Evolutionary conservation across 345 rosid species (phyloP), one percentile per base, ranked within the genome.

Genomic region (Heritiera fomes): DNA sequence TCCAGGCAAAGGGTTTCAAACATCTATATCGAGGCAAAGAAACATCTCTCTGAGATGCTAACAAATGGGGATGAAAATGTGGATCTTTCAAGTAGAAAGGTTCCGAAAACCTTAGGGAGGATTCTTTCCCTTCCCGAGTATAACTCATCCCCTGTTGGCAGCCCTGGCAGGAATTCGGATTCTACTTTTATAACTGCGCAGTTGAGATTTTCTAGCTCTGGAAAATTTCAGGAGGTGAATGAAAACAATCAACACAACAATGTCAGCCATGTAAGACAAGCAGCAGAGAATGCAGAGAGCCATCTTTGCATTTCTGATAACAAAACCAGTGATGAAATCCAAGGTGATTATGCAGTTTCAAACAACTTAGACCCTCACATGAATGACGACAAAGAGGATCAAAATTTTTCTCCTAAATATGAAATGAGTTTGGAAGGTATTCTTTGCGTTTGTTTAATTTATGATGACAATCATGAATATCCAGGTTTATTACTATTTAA

Each of bases 11-110:
- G 91, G 79, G 81, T 84, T 70, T 86, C 98, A 20, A 87, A 85
- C 86, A 90, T 97, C 82, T 94, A 97, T 63, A 59, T 87, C 58
- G 98, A 93, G 86, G 99, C 98, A 84, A 97, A 85, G 90, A 97
- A 91, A 82, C 99, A 93, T 88, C 90, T 97, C 18, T 90, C 94
- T n/a, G 98, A 92, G 80, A 89, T 91, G 93, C 85, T 97, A 80
- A 86, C 85, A 75, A 85, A 72, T 81, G 94, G 89, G 73, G 87
- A 84, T 65, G 86, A 81, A 70, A 83, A 78, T 81, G 81, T 69
- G 7, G 85, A 80, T 76, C 78, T 84, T 84, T 88, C 96, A 62
- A 83, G 80, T 53, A 77, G 85, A 72, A 86, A 81, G 53, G 71
- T 75, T 59, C 89, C 92, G 2, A 91, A 79, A 87, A 83, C 96